Conservation (phyloP, 371 early-diverging fungal species). For the Mucor piriformis region DNA sequence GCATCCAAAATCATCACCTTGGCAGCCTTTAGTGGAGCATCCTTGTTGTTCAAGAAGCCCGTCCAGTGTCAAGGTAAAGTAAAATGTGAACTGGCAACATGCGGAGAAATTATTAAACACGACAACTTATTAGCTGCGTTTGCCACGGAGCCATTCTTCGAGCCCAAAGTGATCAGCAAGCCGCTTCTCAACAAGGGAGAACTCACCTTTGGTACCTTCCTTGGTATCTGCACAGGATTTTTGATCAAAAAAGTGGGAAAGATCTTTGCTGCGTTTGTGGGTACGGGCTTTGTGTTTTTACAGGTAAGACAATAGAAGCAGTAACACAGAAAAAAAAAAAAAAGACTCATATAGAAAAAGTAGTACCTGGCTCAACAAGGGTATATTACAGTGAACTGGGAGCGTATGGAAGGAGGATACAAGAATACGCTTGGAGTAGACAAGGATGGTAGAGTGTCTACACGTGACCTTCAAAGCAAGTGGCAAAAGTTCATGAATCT, state of each 20-base stretch:
- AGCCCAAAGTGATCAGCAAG: conserved; percentile 4
- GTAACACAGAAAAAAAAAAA: not conserved
- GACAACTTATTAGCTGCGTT: conserved; percentile 8
- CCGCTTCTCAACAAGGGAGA: conserved; percentile 41
- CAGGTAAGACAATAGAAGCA: conserved; percentile 32
- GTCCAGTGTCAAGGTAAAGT: conserved; percentile 46
- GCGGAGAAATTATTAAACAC: not conserved
- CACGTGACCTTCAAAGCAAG: conserved; percentile 41
- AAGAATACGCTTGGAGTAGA: conserved; percentile 44
- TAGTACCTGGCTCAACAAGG: conserved; percentile 57
- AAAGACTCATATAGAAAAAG: not conserved
- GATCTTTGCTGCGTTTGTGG: conserved; percentile 41
- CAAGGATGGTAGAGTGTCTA: conserved; percentile 55
- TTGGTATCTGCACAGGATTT: conserved; percentile 53
- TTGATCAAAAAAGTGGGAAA: conserved; percentile 52
- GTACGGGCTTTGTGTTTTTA: conserved; percentile 47
- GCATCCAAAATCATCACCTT: conserved; percentile 25
- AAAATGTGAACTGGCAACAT: not conserved
- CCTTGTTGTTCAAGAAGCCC: conserved; percentile 25
- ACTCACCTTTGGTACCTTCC: conserved; percentile 47
- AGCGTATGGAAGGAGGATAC: conserved; percentile 48
- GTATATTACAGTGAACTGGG: conserved; percentile 62
- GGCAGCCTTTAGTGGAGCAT: conserved; percentile 12
- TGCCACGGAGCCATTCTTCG: not conserved
- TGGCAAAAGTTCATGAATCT: conserved; percentile 48